Evolutionary conservation across 2,329 filamentous ascomycete species (phyloP).

Genomic region (Trichothecium roseum): DNA sequence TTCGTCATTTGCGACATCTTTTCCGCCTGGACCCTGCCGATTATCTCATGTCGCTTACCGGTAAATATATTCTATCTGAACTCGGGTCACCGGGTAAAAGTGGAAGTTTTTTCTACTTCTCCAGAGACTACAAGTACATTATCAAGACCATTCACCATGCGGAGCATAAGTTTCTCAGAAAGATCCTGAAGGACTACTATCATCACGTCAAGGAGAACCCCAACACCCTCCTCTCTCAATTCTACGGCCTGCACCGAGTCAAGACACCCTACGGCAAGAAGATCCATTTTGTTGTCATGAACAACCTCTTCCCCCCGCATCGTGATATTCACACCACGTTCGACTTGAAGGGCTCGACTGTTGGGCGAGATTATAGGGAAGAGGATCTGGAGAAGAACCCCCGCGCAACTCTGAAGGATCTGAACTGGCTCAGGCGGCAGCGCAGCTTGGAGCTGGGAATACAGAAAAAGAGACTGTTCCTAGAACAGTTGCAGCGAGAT

Average conservation of each 20-base stretch:
- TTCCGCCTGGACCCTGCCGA: slow-evolving; percentile 94
- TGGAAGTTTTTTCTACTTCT: slow-evolving; percentile 99
- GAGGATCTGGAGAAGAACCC: slow-evolving; percentile 83
- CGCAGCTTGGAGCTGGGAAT: slow-evolving; percentile 81
- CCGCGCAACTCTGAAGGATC: slow-evolving; percentile 84
- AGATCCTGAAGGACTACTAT: slow-evolving; percentile 86
- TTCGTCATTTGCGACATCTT: slow-evolving; percentile 76
- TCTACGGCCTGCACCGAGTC: slow-evolving; percentile 92
- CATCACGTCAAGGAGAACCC: slow-evolving; percentile 86
- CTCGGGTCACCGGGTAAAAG: slow-evolving; percentile 95
- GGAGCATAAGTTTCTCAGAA: slow-evolving; percentile 80
- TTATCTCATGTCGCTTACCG: slow-evolving; percentile 95
- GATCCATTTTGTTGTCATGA: slow-evolving; percentile 99
- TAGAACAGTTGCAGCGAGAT: slow-evolving; percentile 81
- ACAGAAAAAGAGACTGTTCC: slow-evolving; percentile 76
- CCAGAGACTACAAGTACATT: slow-evolving; percentile 98
- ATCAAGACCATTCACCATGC: slow-evolving; percentile 99
- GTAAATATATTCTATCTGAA: slow-evolving; percentile 97
- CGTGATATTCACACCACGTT: slow-evolving; percentile 96
- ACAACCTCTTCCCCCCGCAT: slow-evolving; percentile 96
- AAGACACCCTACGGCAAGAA: slow-evolving; percentile 98
- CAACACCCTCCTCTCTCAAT: slow-evolving; percentile 93
- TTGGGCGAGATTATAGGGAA: slow-evolving; percentile 85
- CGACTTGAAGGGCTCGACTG: slow-evolving; percentile 91
- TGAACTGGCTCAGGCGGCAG: slow-evolving; percentile 88